Evolutionary conservation across 2,329 filamentous ascomycete species (phyloP).

Genomic region (Nannizziopsis arthrosporioides): DNA sequence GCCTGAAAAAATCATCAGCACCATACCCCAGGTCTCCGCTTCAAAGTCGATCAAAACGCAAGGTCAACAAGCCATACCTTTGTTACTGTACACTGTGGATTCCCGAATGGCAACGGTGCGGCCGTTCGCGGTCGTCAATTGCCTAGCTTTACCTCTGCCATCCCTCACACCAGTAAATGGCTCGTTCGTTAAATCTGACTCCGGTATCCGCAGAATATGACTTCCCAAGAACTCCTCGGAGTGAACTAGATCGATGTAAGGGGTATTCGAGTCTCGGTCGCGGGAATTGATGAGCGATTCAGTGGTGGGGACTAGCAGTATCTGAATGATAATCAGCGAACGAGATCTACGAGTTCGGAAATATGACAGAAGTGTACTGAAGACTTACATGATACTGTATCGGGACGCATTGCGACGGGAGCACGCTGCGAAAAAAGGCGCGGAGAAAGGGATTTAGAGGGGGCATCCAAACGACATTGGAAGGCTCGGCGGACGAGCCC

Average conservation of each 20-base stretch:
- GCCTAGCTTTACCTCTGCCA: conserved; percentile 81
- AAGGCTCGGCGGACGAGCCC: conserved; percentile 26
- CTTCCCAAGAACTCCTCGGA: conserved; percentile 93
- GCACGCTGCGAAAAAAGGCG: conserved; percentile 95
- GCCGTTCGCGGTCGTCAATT: conserved; percentile 85
- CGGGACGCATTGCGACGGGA: conserved; percentile 82
- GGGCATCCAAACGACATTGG: conserved; percentile 64
- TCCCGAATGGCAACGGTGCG: conserved; percentile 92
- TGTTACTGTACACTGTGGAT: conserved; percentile 85
- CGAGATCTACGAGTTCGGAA: conserved; percentile 1
- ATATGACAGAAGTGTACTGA: background rate
- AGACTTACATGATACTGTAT: conserved; percentile 65
- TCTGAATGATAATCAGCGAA: conserved; percentile 31
- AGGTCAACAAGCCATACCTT: conserved; percentile 49
- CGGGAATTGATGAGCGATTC: conserved; percentile 79
- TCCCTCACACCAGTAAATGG: conserved; percentile 62
- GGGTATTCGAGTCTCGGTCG: conserved; percentile 71
- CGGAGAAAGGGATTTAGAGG: conserved; percentile 96
- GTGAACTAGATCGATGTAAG: conserved; percentile 66
- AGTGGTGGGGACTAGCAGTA: conserved; percentile 86
- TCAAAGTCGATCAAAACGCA: background rate
- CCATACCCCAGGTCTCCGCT: background rate
- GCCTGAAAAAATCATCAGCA: conserved; percentile 40
- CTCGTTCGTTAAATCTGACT: conserved; percentile 37
- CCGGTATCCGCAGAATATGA: conserved; percentile 81